Conservation (phyloP, 2,329 filamentous ascomycete genomes). For the Xylariaceae sp. region DNA sequence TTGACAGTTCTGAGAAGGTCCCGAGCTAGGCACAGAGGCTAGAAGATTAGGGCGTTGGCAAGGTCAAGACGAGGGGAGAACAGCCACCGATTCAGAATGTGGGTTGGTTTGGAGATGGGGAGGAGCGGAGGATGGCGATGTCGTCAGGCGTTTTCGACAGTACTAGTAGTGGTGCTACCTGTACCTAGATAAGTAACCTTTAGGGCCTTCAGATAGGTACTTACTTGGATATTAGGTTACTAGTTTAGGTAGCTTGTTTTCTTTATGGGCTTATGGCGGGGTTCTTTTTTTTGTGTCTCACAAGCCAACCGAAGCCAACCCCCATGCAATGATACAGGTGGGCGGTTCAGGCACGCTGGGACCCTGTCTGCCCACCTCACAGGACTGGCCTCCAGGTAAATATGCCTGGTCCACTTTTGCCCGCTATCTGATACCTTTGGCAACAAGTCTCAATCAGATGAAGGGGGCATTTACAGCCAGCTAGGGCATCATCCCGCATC, state of each 20-base stretch:
- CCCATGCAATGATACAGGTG: too few relatives aligned
- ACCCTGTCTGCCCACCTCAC: too few relatives aligned
- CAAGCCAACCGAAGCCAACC: conserved; percentile 3
- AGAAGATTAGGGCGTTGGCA: conserved; percentile 4
- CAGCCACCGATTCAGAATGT: neutral
- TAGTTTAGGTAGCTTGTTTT: neutral
- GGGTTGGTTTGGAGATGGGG: neutral
- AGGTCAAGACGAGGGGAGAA: neutral
- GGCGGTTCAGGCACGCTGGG: too few relatives aligned
- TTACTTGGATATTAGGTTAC: conserved; percentile 1
- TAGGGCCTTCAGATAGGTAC: neutral
- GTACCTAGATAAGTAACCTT: neutral
- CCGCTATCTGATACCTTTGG: too few relatives aligned
- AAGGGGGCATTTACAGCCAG: neutral
- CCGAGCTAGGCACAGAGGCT: too few relatives aligned
- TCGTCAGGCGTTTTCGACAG: conserved; percentile 17
- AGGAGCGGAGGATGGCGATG: conserved; percentile 16
- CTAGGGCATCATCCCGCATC: conserved; percentile 6
- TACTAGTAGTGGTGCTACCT: neutral
- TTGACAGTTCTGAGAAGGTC: too few relatives aligned
- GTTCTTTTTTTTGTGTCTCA: conserved; percentile 26
- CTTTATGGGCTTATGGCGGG: conserved; percentile 23
- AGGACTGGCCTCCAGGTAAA: neutral
- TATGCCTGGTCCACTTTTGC: conserved; percentile 10
- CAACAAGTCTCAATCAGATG: neutral